Evolutionary conservation across 2,329 filamentous ascomycete species (phyloP), one percentile per base, ranked within the genome.

Genomic region (Metarhizium album): DNA sequence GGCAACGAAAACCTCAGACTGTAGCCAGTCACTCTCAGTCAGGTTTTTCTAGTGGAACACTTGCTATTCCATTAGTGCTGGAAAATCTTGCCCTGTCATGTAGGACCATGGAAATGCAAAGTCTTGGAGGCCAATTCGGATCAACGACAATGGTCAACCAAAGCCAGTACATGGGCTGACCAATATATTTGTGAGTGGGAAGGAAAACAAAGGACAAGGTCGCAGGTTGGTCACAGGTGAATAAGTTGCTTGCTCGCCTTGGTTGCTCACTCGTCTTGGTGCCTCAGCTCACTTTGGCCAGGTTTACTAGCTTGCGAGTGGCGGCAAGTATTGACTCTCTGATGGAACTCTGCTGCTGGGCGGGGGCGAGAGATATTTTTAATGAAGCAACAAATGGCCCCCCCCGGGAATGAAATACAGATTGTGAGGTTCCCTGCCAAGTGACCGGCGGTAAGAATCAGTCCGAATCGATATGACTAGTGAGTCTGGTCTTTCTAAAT

Each of bases 321-420:
- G 53, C 43, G 49, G 51, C 45, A 50, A 51, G n/a, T 49, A 47
- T 37, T 38, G 24, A 53, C 46, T 54, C 42, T 55, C 40, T 42
- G 47, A 52, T 43, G 46, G 45, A 51, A 49, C 46, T 52, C 37
- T 50, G 48, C 37, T 50, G 48, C 33, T 40, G 50, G 35, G 53
- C 53, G 50, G 53, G 49, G 55, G 50, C 43, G 53, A 48, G 55
- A 52, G 48, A 53, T 52, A 51, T 52, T 52, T 53, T 53, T 52
- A 53, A 52, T 42, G 46, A 55, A 56, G 53, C 49, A 53, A 35
- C 51, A 46, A 47, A 38, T 50, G 47, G 33, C 47, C 40, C 45
- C 40, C 45, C 29, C 50, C 38, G 46, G 40, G 49, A 51, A 48
- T 42, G 45, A 45, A 18, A 42, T 14, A 45, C 31, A 22, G 45